These are phyloP conservation scores for Cyathus striatus DNA, from an alignment of 768 basidiomycete genomes.

Conservation along the genomic window DNA sequence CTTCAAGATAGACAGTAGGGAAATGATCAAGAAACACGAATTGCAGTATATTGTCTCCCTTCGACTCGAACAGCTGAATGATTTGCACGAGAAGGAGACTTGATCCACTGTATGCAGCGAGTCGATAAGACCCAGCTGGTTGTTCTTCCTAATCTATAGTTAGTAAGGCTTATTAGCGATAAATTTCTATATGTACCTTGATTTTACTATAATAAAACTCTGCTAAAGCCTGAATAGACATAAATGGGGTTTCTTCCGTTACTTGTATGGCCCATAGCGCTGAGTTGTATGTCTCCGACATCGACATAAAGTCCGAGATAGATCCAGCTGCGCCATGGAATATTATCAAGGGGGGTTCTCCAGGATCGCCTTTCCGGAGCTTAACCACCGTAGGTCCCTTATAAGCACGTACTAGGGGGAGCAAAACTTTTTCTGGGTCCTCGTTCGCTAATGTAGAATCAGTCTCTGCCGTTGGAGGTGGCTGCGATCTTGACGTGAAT, in stretches of 20 bases:
- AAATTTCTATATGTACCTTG: too few species aligned
- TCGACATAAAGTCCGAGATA: neutral
- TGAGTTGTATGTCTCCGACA: conserved; percentile 3
- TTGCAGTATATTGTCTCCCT: too few species aligned
- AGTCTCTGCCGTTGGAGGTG: too few species aligned
- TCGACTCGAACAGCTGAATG: too few species aligned
- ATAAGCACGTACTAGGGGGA: neutral
- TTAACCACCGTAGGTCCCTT: conserved; percentile 1
- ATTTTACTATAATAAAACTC: conserved; percentile 5
- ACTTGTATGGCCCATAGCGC: conserved; percentile 11
- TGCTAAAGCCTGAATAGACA: conserved; percentile 3
- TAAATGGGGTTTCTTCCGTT: conserved; percentile 8
- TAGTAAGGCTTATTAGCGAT: too few species aligned
- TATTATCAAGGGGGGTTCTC: conserved; percentile 3
- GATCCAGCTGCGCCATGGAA: conserved; percentile 2
- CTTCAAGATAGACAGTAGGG: too few species aligned
- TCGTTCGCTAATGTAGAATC: too few species aligned
- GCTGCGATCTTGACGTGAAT: neutral
- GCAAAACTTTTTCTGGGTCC: neutral
- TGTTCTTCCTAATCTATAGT: too few species aligned
- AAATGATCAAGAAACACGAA: too few species aligned
- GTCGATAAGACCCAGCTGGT: too few species aligned
- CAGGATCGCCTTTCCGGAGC: conserved; percentile 2
- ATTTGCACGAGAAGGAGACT: too few species aligned
- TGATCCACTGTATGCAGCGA: too few species aligned